Conservation (phyloP, 176 grass and related monocot genomes). For the Musa acuminata region DNA sequence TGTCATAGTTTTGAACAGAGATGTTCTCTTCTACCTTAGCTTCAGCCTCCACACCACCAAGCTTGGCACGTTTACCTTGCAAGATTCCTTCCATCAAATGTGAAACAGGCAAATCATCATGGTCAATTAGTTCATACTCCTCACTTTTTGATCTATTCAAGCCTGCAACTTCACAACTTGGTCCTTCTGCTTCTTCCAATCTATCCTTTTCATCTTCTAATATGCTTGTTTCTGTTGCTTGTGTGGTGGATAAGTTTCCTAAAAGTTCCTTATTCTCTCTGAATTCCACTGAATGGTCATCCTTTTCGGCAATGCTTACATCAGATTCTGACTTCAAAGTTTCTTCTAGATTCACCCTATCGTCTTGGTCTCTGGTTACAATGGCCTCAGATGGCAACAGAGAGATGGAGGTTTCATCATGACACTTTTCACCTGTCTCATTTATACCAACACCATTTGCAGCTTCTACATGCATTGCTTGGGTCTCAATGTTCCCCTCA, state of each 20-base stretch:
- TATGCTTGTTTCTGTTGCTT: not conserved
- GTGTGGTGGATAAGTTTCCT: not conserved
- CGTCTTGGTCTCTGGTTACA: not conserved
- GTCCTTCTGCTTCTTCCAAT: not conserved
- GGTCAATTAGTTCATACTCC: constrained; percentile 25
- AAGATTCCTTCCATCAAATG: constrained; percentile 52
- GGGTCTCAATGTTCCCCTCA: not conserved
- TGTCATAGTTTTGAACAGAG: constrained; percentile 3
- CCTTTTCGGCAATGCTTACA: not conserved
- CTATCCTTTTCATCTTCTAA: not conserved
- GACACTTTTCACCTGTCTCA: not conserved
- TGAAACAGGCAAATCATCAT: constrained; percentile 52
- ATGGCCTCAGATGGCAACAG: not conserved
- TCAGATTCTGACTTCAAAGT: not conserved
- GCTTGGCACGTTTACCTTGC: constrained; percentile 29
- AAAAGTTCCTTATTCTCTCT: not conserved
- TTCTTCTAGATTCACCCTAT: not conserved
- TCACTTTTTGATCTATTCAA: constrained; percentile 9
- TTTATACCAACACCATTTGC: not conserved
- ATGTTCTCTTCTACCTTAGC: constrained; percentile 33
- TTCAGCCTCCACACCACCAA: constrained; percentile 27
- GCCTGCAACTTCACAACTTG: not conserved
- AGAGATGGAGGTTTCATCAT: not conserved
- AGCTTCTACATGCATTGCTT: not conserved
- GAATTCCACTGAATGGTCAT: not conserved